A percentile compares a stretch with the other conserved stretches of the same genome.
These are phyloP conservation scores for Gomphus bonarii DNA, from an alignment of 1,284 basidiomycete genomes.

Conservation along the genomic window DNA sequence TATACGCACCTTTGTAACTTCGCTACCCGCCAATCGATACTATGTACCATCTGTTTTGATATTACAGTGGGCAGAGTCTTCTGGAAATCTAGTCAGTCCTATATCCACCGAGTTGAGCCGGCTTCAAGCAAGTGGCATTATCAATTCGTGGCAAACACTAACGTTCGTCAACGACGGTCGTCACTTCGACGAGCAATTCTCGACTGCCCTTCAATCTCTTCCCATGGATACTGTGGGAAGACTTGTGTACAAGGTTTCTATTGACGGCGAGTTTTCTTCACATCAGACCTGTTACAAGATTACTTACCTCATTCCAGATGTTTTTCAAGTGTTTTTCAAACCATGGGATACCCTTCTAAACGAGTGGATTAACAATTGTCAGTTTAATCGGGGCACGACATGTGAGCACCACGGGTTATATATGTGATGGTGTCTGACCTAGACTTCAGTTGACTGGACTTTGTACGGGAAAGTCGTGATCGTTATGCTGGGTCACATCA, in stretches of 20 bases:
- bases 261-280: conserved; percentile 1
- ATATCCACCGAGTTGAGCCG: neutral
- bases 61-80: conserved; percentile 5
- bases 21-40: neutral
- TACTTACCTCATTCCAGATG: neutral
- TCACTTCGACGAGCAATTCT: conserved; percentile 10
- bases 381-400: neutral
- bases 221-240: conserved; percentile 3
- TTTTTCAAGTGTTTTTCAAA: conserved; percentile 5
- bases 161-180: conserved; percentile 4
- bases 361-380: neutral
- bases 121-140: neutral
- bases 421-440: neutral
- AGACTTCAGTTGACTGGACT: conserved; percentile 4
- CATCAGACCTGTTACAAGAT: neutral
- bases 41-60: conserved; percentile 5
- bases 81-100: neutral
- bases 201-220: neutral
- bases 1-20: conserved; percentile 1
- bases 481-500: conserved; percentile 5
- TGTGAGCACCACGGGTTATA: neutral
- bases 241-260: neutral
- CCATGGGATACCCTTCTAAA: conserved; percentile 1
- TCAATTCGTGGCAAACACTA: neutral
- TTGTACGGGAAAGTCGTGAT: conserved; percentile 5